phyloP scores from a whole-genome alignment of 306 rosid genomes.

The Citrullus mucosospermus region DNA sequence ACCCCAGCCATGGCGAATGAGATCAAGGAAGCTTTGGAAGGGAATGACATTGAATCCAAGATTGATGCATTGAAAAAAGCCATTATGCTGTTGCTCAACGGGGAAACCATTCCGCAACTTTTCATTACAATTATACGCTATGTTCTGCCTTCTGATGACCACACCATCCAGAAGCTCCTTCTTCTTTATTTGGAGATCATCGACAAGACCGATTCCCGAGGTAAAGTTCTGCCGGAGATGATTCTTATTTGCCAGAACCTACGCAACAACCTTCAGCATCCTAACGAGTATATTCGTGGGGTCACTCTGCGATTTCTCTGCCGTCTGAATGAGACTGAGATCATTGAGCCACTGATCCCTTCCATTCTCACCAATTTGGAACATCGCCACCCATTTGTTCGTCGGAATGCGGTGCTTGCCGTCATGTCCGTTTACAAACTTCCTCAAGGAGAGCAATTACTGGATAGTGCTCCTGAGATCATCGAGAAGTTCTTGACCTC shows the following conservation, averaged over 20 bases:
- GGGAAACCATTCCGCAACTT: slow-evolving; percentile 80
- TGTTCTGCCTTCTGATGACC: slow-evolving; percentile 90
- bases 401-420: slow-evolving; percentile 74
- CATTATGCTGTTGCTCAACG: slow-evolving; percentile 78
- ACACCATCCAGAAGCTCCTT: slow-evolving; percentile 89
- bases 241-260: slow-evolving; percentile 93
- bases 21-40: slow-evolving; percentile 81
- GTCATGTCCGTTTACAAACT: slow-evolving; percentile 79
- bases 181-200: slow-evolving; percentile 89
- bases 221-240: slow-evolving; percentile 92
- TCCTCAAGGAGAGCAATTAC: slow-evolving; percentile 73
- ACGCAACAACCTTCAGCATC: slow-evolving; percentile 80
- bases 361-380: slow-evolving; percentile 73
- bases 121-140: slow-evolving; percentile 90
- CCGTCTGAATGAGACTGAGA: slow-evolving; percentile 78
- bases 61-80: slow-evolving; percentile 84
- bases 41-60: slow-evolving; percentile 52
- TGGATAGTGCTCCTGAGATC: slow-evolving; percentile 76
- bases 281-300: slow-evolving; percentile 92
- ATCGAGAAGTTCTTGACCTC: slow-evolving; percentile 55
- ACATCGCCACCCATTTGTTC: slow-evolving; percentile 81
- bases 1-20: slow-evolving; percentile 81
- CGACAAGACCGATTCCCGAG: slow-evolving; percentile 75
- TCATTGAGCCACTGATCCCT: slow-evolving; percentile 79
- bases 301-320: slow-evolving; percentile 85